Evolutionary conservation across 306 rosid genomes (phyloP).

Genomic region (Comarum palustre): DNA sequence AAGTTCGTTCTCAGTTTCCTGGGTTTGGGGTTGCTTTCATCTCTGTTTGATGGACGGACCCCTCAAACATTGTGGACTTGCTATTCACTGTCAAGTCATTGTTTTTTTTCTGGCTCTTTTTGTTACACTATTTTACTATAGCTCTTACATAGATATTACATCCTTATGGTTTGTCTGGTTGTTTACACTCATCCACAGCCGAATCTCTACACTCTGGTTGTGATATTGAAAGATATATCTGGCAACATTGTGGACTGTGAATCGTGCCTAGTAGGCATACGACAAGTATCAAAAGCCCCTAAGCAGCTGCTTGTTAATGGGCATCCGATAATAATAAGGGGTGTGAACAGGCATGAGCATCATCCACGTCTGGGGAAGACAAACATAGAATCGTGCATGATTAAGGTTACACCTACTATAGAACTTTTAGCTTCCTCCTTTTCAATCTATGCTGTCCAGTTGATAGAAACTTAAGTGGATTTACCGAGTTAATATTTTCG

Average conservation of each 20-base stretch:
- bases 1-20: not conserved
- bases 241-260: slow-evolving; percentile 77
- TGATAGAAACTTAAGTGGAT: slow-evolving; percentile 11
- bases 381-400: slow-evolving; percentile 90
- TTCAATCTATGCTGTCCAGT: slow-evolving; percentile 6
- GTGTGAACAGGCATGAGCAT: slow-evolving; percentile 96
- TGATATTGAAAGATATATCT: slow-evolving; percentile 65
- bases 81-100: not conserved
- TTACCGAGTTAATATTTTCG: slow-evolving; percentile 14
- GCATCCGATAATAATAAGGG: slow-evolving; percentile 70
- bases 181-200: slow-evolving; percentile 55
- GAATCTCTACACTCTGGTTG: slow-evolving; percentile 71
- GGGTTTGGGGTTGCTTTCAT: not conserved
- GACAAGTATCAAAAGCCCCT: slow-evolving; percentile 68
- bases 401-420: slow-evolving; percentile 50
- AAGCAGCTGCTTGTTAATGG: slow-evolving; percentile 94
- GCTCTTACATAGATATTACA: not conserved
- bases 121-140: not conserved
- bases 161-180: slow-evolving; percentile 12
- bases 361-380: slow-evolving; percentile 95
- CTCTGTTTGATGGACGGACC: not conserved
- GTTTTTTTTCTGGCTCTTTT: not conserved
- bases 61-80: not conserved
- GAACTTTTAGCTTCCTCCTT: slow-evolving; percentile 4
- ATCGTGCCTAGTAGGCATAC: slow-evolving; percentile 75